Conservation (phyloP, 805 yeast genomes). For the Saccharomycopsis capsularis region DNA sequence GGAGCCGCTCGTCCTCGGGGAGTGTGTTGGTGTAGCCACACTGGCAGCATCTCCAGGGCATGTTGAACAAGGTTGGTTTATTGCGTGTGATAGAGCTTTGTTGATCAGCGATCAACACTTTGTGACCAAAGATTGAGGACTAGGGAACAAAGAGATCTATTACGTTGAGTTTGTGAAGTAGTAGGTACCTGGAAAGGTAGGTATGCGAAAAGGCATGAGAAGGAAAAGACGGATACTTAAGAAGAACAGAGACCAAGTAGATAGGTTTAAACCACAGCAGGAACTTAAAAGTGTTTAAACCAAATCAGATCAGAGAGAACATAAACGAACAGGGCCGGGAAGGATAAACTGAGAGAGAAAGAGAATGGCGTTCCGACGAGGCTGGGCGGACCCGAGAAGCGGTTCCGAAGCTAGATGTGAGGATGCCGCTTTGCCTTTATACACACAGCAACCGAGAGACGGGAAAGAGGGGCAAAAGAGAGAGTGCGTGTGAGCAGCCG, state of each 20-base stretch:
- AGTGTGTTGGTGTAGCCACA: background rate
- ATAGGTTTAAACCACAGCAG: background rate
- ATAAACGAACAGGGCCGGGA: too few relatives aligned
- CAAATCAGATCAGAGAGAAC: too few relatives aligned
- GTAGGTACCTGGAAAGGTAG: too few relatives aligned
- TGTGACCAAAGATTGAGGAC: background rate
- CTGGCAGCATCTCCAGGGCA: background rate
- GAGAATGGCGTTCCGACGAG: background rate
- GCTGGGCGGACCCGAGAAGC: conserved; percentile 25
- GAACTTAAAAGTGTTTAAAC: background rate
- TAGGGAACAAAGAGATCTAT: background rate
- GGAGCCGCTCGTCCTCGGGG: background rate
- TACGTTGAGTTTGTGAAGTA: background rate
- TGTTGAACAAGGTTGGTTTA: background rate
- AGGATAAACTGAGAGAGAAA: too few relatives aligned
- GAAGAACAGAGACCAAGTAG: background rate
- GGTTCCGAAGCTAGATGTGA: conserved; percentile 20
- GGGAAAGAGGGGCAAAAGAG: too few relatives aligned
- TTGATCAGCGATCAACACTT: background rate
- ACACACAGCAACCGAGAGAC: conserved; percentile 42
- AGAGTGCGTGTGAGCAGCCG: too few relatives aligned
- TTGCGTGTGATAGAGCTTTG: background rate
- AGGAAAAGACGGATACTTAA: background rate
- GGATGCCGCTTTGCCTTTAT: conserved; percentile 32
- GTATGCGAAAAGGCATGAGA: background rate